Evolutionary conservation across 768 basidiomycete genomes (phyloP).

Genomic region (Lepiota venenata): DNA sequence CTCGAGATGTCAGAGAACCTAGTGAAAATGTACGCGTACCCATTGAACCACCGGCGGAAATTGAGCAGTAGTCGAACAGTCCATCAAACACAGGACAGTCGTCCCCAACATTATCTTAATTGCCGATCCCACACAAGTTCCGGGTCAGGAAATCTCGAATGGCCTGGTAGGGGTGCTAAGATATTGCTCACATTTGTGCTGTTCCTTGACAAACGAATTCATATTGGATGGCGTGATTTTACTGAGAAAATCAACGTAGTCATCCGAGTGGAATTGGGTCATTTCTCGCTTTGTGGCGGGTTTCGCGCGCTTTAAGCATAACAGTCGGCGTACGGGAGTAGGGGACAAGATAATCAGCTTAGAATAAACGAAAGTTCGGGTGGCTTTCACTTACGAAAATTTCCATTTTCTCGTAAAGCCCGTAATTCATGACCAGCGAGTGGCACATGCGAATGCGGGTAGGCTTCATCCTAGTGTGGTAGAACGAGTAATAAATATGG

Average conservation of each 20-base stretch:
- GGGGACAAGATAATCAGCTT: neutral
- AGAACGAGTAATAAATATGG: slow-evolving; percentile 16
- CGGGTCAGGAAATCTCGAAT: neutral
- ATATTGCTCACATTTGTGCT: slow-evolving; percentile 78
- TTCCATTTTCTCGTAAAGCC: slow-evolving; percentile 99
- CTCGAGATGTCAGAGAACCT: slow-evolving; percentile 1
- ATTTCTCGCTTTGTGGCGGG: slow-evolving; percentile 99
- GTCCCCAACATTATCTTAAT: slow-evolving; percentile 91
- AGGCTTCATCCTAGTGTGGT: slow-evolving; percentile 79
- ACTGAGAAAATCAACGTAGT: slow-evolving; percentile 96
- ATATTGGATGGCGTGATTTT: slow-evolving; percentile 95
- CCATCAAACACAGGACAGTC: slow-evolving; percentile 99
- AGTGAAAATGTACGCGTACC: slow-evolving; percentile 48
- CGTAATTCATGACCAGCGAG: slow-evolving; percentile 99
- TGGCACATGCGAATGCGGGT: slow-evolving; percentile 99
- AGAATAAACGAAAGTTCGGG: neutral
- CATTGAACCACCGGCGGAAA: slow-evolving; percentile 99
- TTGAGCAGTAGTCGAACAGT: slow-evolving; percentile 97
- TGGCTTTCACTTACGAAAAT: slow-evolving; percentile 78
- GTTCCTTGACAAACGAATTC: slow-evolving; percentile 90
- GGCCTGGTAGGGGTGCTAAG: neutral
- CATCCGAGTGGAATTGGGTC: slow-evolving; percentile 99
- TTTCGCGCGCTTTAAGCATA: slow-evolving; percentile 78
- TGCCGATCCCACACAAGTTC: neutral
- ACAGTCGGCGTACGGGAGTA: slow-evolving; percentile 4